Evolutionary conservation across 169 alveolate species (phyloP).

Genomic region (Plasmodium gaboni): DNA sequence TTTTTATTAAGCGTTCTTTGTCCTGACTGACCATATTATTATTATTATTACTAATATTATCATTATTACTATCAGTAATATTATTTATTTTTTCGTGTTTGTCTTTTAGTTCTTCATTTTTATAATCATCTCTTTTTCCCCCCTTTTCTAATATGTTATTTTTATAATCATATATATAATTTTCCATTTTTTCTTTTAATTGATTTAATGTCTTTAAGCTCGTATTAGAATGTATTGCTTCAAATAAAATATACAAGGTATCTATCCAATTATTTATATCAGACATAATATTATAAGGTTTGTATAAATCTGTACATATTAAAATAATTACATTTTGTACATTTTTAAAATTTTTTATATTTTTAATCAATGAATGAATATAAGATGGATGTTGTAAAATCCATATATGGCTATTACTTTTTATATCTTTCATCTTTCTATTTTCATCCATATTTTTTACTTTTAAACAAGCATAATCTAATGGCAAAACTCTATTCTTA

Average conservation of each 20-base stretch:
- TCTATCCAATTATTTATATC: constrained; percentile 59
- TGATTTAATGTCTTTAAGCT: constrained; percentile 6
- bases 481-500: constrained; percentile 49
- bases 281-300: constrained; percentile 61
- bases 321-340: constrained; percentile 39
- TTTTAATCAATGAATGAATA: constrained; percentile 35
- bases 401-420: constrained; percentile 69
- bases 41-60: neutral
- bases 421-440: constrained; percentile 28
- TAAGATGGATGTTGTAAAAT: constrained; percentile 51
- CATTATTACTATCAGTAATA: neutral
- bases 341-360: constrained; percentile 41
- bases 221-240: constrained; percentile 17
- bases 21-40: neutral
- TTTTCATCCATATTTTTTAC: constrained; percentile 52
- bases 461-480: constrained; percentile 63
- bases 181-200: constrained; percentile 27
- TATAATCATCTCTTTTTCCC: neutral
- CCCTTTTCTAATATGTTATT: constrained; percentile 10
- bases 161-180: constrained; percentile 44
- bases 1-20: constrained; percentile 18
- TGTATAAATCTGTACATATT: constrained; percentile 60
- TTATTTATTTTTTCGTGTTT: neutral
- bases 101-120: neutral
- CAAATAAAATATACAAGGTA: constrained; percentile 22